Conservation (phyloP, 2,329 filamentous ascomycete species). For the Colletotrichum siamense region DNA sequence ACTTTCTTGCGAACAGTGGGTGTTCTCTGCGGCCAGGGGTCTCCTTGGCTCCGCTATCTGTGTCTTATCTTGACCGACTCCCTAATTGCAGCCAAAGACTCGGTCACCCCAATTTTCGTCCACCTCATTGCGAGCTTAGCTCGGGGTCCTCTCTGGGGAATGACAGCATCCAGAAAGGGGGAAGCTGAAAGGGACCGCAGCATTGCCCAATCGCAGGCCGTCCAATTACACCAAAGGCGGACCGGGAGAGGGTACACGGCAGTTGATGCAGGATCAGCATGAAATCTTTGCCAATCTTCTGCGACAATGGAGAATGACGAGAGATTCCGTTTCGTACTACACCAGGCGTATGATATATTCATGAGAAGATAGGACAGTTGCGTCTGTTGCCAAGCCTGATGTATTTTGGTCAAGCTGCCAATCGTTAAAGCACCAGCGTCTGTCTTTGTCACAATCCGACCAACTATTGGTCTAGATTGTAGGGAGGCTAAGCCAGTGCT, state of each 20-base stretch:
- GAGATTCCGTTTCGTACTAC: neutral
- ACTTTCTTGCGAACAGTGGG: neutral
- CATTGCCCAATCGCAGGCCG: neutral
- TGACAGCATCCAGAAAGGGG: neutral
- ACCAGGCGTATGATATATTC: neutral
- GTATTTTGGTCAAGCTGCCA: neutral
- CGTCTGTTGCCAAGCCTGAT: neutral
- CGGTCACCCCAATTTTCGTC: slow-evolving; percentile 14
- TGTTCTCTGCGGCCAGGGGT: neutral
- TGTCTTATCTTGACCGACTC: slow-evolving; percentile 17
- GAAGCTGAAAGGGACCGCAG: neutral
- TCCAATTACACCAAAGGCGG: neutral
- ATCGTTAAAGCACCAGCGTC: neutral
- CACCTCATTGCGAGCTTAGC: neutral
- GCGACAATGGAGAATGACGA: neutral
- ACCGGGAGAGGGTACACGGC: neutral
- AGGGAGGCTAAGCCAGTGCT: slow-evolving; percentile 4
- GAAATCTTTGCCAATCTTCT: neutral
- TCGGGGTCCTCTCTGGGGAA: neutral
- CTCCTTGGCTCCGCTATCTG: slow-evolving; percentile 15
- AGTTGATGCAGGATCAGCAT: neutral
- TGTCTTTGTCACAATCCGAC: neutral
- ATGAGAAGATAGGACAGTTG: neutral
- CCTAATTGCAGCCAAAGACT: neutral
- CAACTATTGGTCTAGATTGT: neutral